Conservation (phyloP, 352 stramenopile species). For the Phytophthora sansomeana region DNA sequence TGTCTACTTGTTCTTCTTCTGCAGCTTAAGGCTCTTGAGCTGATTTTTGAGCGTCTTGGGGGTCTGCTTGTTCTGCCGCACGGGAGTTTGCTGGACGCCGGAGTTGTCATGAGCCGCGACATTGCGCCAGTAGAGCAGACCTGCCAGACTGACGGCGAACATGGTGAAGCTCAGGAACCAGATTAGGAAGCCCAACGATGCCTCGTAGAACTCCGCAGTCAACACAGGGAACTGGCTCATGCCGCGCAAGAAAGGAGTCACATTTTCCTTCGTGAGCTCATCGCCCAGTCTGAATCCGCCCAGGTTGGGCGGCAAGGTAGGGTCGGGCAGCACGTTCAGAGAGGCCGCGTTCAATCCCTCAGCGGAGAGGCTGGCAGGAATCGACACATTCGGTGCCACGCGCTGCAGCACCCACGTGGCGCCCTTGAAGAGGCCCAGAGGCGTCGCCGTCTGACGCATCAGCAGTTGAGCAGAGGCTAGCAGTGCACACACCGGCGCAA, state of each 20-base stretch:
- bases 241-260: conserved; percentile 66
- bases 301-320: conserved; percentile 48
- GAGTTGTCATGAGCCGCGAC: conserved; percentile 44
- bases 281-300: conserved; percentile 66
- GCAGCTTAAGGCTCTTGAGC: conserved; percentile 72
- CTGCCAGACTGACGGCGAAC: conserved; percentile 68
- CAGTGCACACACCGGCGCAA: conserved; percentile 60
- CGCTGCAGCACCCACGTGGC: conserved; percentile 41
- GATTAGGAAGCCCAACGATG: conserved; percentile 73
- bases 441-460: conserved; percentile 60
- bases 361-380: conserved; percentile 24
- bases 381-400: conserved; percentile 20
- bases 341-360: conserved; percentile 23
- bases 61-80: conserved; percentile 66
- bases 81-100: conserved; percentile 22
- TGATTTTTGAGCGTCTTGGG: conserved; percentile 79
- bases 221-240: conserved; percentile 73
- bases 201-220: conserved; percentile 63
- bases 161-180: conserved; percentile 76
- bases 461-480: conserved; percentile 58
- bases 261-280: conserved; percentile 51
- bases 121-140: conserved; percentile 78
- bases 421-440: conserved; percentile 51
- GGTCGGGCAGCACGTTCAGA: conserved; percentile 49
- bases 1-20: conserved; percentile 64